Evolutionary conservation across 2,329 filamentous ascomycete genomes (phyloP).

Genomic region (Huntiella savannae): DNA sequence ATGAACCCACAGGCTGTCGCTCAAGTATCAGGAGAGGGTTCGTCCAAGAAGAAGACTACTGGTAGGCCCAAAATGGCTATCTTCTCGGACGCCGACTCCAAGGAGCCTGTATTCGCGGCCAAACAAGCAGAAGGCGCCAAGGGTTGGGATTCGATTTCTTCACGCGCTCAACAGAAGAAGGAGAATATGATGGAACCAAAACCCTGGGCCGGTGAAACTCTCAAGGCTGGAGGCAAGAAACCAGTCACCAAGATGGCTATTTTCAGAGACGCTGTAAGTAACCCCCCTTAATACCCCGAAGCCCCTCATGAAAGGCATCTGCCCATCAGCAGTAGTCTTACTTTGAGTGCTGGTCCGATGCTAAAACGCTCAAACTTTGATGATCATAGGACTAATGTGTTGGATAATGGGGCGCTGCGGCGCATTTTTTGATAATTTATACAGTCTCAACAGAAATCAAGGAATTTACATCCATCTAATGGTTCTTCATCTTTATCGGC

Average conservation of each 20-base stretch:
- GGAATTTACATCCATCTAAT: slow-evolving; percentile 4
- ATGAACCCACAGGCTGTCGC: slow-evolving; percentile 48
- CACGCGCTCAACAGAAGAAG: slow-evolving; percentile 74
- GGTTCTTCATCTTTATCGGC: slow-evolving; percentile 6
- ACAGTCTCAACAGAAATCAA: slow-evolving; percentile 33
- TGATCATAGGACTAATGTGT: slow-evolving; percentile 89
- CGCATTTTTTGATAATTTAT: slow-evolving; percentile 22
- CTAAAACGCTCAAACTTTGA: slow-evolving; percentile 49
- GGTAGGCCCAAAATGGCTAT: slow-evolving; percentile 48
- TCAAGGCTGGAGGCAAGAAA: slow-evolving; percentile 75
- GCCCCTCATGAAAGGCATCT: not conserved
- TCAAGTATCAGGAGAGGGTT: slow-evolving; percentile 19
- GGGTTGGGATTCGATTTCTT: slow-evolving; percentile 86
- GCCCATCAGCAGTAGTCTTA: no score
- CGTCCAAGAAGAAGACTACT: slow-evolving; percentile 25
- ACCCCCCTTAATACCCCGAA: slow-evolving; percentile 15
- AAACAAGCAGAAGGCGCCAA: slow-evolving; percentile 59
- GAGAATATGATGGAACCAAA: slow-evolving; percentile 75
- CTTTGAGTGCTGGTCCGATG: not conserved
- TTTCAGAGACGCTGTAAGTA: slow-evolving; percentile 88
- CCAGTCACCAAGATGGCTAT: slow-evolving; percentile 67
- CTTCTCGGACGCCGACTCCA: slow-evolving; percentile 10
- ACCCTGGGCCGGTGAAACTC: slow-evolving; percentile 79
- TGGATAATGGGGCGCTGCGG: slow-evolving; percentile 17
- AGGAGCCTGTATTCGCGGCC: slow-evolving; percentile 8